Evolutionary conservation across 2,329 filamentous ascomycete genomes (phyloP).

Genomic region (Nothopassalora personata): DNA sequence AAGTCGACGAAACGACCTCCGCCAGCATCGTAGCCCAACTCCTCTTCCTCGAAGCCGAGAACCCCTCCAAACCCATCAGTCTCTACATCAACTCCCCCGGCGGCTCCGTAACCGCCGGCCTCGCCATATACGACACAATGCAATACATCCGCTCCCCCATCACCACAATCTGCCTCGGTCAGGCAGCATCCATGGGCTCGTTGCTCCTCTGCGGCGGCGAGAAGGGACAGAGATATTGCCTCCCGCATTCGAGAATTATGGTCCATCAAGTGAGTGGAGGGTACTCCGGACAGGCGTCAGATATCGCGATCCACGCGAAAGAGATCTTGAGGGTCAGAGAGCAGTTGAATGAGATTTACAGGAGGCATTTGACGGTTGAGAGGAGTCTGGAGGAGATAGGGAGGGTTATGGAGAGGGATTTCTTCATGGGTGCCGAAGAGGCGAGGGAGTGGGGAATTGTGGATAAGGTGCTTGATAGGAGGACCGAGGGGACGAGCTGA

Average conservation of each 20-base stretch:
- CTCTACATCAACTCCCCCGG: constrained; percentile 98
- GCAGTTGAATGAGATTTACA: constrained; percentile 87
- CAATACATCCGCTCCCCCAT: constrained; percentile 90
- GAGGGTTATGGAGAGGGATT: constrained; percentile 93
- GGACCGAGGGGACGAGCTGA: constrained; percentile 42
- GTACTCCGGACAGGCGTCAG: constrained; percentile 61
- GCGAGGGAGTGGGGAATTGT: constrained; percentile 86
- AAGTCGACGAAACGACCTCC: constrained; percentile 83
- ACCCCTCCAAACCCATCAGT: constrained; percentile 87
- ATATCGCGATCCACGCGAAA: constrained; percentile 95
- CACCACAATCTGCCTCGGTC: constrained; percentile 89
- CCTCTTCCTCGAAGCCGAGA: constrained; percentile 95
- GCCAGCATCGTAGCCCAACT: constrained; percentile 95
- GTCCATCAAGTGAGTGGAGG: constrained; percentile 88
- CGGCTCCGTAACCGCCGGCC: constrained; percentile 76
- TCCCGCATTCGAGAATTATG: constrained; percentile 95
- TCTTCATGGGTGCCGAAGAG: constrained; percentile 85
- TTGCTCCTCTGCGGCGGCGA: constrained; percentile 82
- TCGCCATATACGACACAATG: constrained; percentile 98
- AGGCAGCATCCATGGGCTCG: constrained; percentile 92
- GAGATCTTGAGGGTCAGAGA: constrained; percentile 85
- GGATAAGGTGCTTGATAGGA: constrained; percentile 73
- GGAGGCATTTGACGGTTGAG: constrained; percentile 75
- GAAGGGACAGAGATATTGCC: constrained; percentile 75
- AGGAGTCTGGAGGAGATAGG: constrained; percentile 78